Percentiles rank a stretch among this genome's conserved stretches.
Evolutionary conservation across 2,329 filamentous ascomycete genomes (phyloP).

Genomic region (Colletotrichum spinosum): DNA sequence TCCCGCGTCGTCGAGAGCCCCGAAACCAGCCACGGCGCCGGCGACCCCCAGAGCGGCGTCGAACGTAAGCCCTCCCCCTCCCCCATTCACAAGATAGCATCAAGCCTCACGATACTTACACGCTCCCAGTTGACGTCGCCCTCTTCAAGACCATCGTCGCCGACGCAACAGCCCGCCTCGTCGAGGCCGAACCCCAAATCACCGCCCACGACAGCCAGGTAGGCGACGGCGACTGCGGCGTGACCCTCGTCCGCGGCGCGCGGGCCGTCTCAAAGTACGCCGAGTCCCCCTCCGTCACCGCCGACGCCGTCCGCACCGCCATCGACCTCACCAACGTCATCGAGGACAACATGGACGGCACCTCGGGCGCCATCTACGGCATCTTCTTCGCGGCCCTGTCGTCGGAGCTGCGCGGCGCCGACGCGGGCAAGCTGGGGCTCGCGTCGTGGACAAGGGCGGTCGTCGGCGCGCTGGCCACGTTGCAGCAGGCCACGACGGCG

Average conservation of each 20-base stretch:
- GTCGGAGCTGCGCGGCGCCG: constrained; percentile 22
- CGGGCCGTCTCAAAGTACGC: constrained; percentile 71
- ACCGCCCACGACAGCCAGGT: constrained; percentile 47
- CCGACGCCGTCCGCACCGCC: constrained; percentile 51
- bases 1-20: constrained; percentile 69
- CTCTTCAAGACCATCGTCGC: constrained; percentile 23
- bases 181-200: constrained; percentile 55
- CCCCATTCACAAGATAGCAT: too few species aligned
- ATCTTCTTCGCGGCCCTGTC: constrained; percentile 81
- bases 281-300: constrained; percentile 57
- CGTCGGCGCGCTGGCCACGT: constrained; percentile 13
- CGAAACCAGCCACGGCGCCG: constrained; percentile 61
- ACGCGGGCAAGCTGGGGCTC: not conserved
- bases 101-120: not conserved
- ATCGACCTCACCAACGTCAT: constrained; percentile 56
- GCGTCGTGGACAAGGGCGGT: constrained; percentile 15
- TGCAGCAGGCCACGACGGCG: constrained; percentile 73
- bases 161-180: constrained; percentile 17
- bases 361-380: constrained; percentile 79
- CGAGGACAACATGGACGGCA: constrained; percentile 79
- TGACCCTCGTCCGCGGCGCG: constrained; percentile 55
- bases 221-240: constrained; percentile 50
- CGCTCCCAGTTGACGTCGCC: constrained; percentile 6
- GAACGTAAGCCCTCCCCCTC: constrained; percentile 37
- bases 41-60: constrained; percentile 49